Base-by-base conservation (phyloP, 768 basidiomycete species). In the Mycena maculata region DNA sequence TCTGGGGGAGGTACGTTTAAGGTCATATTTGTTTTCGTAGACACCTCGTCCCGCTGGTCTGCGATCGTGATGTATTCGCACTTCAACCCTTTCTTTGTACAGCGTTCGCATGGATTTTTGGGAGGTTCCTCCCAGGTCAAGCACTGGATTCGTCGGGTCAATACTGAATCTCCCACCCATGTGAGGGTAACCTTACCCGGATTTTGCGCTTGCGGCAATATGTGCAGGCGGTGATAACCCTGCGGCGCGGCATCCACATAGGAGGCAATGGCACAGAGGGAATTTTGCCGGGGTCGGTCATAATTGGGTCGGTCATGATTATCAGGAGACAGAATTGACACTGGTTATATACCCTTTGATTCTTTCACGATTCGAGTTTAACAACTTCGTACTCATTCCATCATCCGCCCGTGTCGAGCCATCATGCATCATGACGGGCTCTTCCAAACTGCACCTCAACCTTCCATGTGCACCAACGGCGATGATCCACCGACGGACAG, bases 21-120 rank as follows among this genome's bases (percentile, higher is more conserved):
- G n/a, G n/a, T n/a, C n/a, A n/a, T n/a, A n/a, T n/a, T n/a, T n/a
- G n/a, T n/a, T n/a, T n/a, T n/a, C n/a, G n/a, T n/a, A n/a, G n/a
- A n/a, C n/a, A n/a, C n/a, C 6, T 48, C 25, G 25, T 48, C 25
- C 2, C 25, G 25, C 47, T 48, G 47, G 30, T 41, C 23, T 15
- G 41, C 27, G 7, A 59, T 31, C 11, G 44, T 47, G 30, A 59
- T 25, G 16, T 59, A 59, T 30, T 59, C 44, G 57, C 57, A 59
- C 22, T 45, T 28, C 13, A 59, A 13, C 3, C 57, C 57, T n/a
- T 59, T 59, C 31, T 48, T 45, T 10, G 30, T 30, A 36, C 57
- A 59, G 9, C 57, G 57, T 23, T 59, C 25, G 28, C 57, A 59
- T 5, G 57, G 31, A n/a, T 27, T 47, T 33, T 22, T 20, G 20